Conservation (phyloP, 2,329 filamentous ascomycete species). For the Fusarium floridanum region DNA sequence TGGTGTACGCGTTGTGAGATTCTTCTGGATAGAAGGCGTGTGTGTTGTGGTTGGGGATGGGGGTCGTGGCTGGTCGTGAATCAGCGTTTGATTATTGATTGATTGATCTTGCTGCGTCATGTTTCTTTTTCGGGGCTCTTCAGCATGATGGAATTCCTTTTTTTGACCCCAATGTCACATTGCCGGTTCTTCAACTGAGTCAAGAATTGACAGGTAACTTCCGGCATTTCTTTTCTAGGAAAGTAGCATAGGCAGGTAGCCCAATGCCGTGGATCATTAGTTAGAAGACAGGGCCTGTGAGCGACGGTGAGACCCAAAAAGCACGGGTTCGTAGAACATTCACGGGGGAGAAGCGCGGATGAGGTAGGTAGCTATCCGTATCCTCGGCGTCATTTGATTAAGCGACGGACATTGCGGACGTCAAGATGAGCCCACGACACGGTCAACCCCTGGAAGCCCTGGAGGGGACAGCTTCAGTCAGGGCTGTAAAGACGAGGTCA, state of each 20-base stretch:
- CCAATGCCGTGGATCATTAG: background rate
- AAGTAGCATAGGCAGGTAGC: background rate
- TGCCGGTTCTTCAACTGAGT: background rate
- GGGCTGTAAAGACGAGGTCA: conserved; percentile 16
- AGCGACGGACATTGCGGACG: conserved; percentile 37
- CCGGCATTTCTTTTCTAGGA: background rate
- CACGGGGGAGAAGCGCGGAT: background rate
- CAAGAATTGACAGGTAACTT: conserved; percentile 5
- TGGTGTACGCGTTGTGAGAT: too few species aligned
- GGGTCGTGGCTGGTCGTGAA: too few species aligned
- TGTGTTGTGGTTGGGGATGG: too few species aligned
- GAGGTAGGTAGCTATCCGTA: background rate
- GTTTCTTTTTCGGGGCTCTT: conserved; percentile 14
- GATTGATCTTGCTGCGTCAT: conserved; percentile 11
- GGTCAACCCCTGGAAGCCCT: conserved; percentile 32
- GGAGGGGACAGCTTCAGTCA: background rate
- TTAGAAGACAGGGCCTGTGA: background rate
- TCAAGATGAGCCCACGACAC: conserved; percentile 40
- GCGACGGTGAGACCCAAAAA: background rate
- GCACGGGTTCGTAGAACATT: background rate
- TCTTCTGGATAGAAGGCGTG: too few species aligned
- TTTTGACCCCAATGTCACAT: conserved; percentile 4
- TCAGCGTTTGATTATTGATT: background rate
- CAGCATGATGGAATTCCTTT: background rate
- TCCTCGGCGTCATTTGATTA: conserved; percentile 13